Base-by-base conservation (phyloP, 495 filamentous ascomycete genomes). In the Hyaloscypha finlandica region DNA sequence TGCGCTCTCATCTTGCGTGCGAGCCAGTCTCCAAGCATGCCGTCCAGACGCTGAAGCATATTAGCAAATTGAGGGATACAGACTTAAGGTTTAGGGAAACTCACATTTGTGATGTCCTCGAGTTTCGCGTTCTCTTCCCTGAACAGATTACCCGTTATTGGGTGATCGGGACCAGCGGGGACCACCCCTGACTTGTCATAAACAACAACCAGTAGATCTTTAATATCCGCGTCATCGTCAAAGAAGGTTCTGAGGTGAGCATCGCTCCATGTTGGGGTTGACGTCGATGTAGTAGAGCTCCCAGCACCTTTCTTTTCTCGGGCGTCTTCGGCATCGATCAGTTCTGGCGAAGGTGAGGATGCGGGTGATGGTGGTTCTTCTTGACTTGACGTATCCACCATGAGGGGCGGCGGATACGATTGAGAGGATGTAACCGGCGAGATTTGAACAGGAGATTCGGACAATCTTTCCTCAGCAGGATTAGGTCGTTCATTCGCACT, bases 181-280 rank as follows among this genome's bases (percentile, higher is more conserved):
- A 86, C 84, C 37, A 93, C 86, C 65, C 90, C 90, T 29, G 86
- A 90, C 77, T 92, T 95, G 76, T 97, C 93, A 74, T 96, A 91
- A 32, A 99, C 92, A 56, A 99, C 89, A 9, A 94, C 83, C 61
- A 97, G 85, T 74, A 98, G 81, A 74, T 99, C 95, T 53, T 91
- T 86, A 70, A 99, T 91, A 67, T 97, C 93, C n/a, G 85, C 89
- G 53, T 90, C 90, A 71, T 95, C 93, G 68, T 98, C 94, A 70
- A 98, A 88, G 78, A 97, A 99, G 22, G 91, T 88, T 56, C 92
- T 86, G 42, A 99, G 83, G 70, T 85, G 89, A 66, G 88, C 83
- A 75, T 97, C 95, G 70, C 89, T 93, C 95, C 95, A 99, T 0
- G 89, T 83, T 29, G 82, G 76, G 14, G 81, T 78, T 30, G 82